Conservation (phyloP, 495 filamentous ascomycete genomes). For the Penicillium coffeae region DNA sequence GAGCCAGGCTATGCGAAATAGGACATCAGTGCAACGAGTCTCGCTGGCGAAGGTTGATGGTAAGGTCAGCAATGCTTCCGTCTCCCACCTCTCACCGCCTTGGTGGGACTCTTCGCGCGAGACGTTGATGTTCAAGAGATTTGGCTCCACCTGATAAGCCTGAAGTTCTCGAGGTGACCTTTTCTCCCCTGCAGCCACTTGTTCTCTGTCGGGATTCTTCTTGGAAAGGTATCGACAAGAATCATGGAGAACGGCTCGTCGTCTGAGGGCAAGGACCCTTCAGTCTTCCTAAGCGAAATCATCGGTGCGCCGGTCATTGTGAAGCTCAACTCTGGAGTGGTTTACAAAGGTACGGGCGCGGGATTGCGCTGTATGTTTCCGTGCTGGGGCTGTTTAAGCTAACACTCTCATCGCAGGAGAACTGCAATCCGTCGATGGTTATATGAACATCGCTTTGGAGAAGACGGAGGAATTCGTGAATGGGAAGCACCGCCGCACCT, state of each 20-base stretch:
- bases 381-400: neutral
- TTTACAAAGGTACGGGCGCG: slow-evolving; percentile 91
- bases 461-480: slow-evolving; percentile 89
- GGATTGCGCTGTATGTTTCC: no score
- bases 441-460: slow-evolving; percentile 98
- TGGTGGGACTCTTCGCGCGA: neutral
- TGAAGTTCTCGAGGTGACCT: neutral
- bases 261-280: slow-evolving; percentile 79
- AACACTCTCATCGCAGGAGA: slow-evolving; percentile 58
- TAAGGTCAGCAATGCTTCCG: neutral
- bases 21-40: neutral
- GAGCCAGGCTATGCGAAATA: neutral
- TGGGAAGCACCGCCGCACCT: slow-evolving; percentile 72
- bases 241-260: slow-evolving; percentile 70
- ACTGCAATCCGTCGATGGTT: slow-evolving; percentile 94
- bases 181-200: neutral
- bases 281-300: slow-evolving; percentile 84
- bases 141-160: neutral
- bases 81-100: slow-evolving; percentile 1
- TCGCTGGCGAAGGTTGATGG: no score
- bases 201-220: neutral
- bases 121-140: neutral
- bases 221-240: neutral
- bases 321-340: slow-evolving; percentile 91
- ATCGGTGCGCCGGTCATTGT: slow-evolving; percentile 89